A percentile compares a stretch with the other conserved stretches of the same genome.
Conservation (phyloP, 1,284 basidiomycete species). For the Takashimella tepidaria region DNA sequence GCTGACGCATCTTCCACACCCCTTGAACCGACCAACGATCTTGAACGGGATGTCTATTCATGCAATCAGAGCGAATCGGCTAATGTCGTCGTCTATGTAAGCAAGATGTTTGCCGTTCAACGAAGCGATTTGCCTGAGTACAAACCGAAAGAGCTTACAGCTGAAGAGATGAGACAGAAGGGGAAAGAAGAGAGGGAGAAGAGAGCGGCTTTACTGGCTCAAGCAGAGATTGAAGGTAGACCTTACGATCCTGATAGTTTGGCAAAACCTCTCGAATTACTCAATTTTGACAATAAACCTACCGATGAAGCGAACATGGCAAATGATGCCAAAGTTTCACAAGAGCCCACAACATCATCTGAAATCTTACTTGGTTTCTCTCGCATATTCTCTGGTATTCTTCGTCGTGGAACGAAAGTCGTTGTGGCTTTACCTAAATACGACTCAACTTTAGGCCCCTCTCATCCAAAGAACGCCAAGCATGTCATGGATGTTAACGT, state of each 20-base stretch:
- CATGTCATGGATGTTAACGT: slow-evolving; percentile 62
- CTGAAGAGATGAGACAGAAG: slow-evolving; percentile 76
- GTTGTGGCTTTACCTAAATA: slow-evolving; percentile 87
- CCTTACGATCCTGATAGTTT: slow-evolving; percentile 24
- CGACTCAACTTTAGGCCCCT: slow-evolving; percentile 60
- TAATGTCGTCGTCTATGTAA: slow-evolving; percentile 79
- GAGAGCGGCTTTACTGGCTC: slow-evolving; percentile 45
- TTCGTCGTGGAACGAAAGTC: slow-evolving; percentile 63
- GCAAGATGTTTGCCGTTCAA: slow-evolving; percentile 96
- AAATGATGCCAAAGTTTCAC: slow-evolving; percentile 1
- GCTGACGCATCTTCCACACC: slow-evolving; percentile 32
- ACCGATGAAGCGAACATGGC: slow-evolving; percentile 9
- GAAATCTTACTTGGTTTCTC: slow-evolving; percentile 87
- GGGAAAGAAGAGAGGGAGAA: slow-evolving; percentile 63
- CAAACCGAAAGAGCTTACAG: slow-evolving; percentile 69
- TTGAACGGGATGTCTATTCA: slow-evolving; percentile 76
- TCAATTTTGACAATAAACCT: slow-evolving; percentile 18
- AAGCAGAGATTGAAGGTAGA: slow-evolving; percentile 19
- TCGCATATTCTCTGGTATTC: slow-evolving; percentile 83
- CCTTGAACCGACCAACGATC: slow-evolving; percentile 62
- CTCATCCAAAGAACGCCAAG: slow-evolving; percentile 65
- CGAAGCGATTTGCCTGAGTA: slow-evolving; percentile 77
- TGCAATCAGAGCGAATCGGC: slow-evolving; percentile 61
- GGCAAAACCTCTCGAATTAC: slow-evolving; percentile 21
- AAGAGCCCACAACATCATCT: slow-evolving; percentile 8